phyloP scores from a whole-genome alignment of 176 grass and related monocot genomes.

The Oryza brachyantha region DNA sequence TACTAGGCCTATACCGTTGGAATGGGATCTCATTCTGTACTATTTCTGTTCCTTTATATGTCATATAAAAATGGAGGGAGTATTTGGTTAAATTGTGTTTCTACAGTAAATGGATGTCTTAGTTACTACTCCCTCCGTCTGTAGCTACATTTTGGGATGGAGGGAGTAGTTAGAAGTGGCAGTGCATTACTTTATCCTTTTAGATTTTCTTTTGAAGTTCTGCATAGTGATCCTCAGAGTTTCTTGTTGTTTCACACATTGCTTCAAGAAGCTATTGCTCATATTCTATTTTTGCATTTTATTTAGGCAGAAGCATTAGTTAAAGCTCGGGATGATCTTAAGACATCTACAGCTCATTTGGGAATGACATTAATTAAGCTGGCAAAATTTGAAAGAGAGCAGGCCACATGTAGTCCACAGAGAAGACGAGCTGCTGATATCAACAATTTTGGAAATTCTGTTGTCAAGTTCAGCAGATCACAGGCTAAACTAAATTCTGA shows the following conservation, averaged over 20 bases:
- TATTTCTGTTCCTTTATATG: no score
- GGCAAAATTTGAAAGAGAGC: constrained; percentile 84
- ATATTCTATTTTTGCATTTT: constrained; percentile 17
- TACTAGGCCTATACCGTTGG: no score
- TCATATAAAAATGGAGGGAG: no score
- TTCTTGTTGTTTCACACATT: background rate
- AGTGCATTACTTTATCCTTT: background rate
- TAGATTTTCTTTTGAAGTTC: background rate
- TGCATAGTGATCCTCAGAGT: background rate
- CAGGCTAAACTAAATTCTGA: constrained; percentile 66
- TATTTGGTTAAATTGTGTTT: background rate
- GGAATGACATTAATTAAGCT: constrained; percentile 82
- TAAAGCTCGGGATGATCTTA: constrained; percentile 75
- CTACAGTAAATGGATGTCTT: background rate
- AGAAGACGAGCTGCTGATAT: constrained; percentile 55
- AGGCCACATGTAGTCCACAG: constrained; percentile 53
- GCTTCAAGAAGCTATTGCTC: background rate
- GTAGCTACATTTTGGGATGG: no score
- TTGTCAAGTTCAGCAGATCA: constrained; percentile 79
- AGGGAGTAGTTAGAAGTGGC: background rate
- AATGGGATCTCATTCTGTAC: no score
- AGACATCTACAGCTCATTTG: constrained; percentile 68
- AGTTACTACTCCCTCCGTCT: no score
- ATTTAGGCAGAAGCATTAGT: constrained; percentile 79
- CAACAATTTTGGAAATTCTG: constrained; percentile 60